Evolutionary conservation across 257 asterid species (phyloP).

Genomic region (Mentha longifolia): DNA sequence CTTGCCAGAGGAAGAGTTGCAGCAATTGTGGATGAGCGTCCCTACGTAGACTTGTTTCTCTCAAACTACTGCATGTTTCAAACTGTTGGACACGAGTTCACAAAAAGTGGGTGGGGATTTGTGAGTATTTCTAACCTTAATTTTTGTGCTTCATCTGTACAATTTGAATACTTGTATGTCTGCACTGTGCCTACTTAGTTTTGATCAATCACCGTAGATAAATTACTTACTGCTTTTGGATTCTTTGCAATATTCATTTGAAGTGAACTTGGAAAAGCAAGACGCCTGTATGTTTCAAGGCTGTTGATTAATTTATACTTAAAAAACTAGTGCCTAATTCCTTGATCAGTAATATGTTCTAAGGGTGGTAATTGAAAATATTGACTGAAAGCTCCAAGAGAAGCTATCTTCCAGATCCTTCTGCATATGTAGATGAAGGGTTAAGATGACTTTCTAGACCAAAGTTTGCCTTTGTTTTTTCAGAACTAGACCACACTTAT

Average conservation of each 20-base stretch:
- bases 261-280: not conserved
- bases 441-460: not conserved
- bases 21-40: conserved; percentile 79
- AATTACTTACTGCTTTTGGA: not conserved
- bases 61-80: conserved; percentile 64
- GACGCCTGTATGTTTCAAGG: not conserved
- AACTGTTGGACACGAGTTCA: conserved; percentile 70
- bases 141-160: not conserved
- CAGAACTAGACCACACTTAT: no score
- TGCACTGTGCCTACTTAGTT: not conserved
- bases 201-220: not conserved
- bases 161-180: not conserved
- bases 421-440: not conserved
- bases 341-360: not conserved
- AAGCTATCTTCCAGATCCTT: not conserved
- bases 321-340: not conserved
- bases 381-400: not conserved
- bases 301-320: not conserved
- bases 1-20: conserved; percentile 54
- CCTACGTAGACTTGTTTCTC: conserved; percentile 70
- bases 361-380: not conserved
- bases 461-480: no score
- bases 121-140: conserved; percentile 51
- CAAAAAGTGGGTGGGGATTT: conserved; percentile 83
- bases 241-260: not conserved